Base-by-base conservation (phyloP, 2,329 filamentous ascomycete species). In the Penicillium rolfsii region DNA sequence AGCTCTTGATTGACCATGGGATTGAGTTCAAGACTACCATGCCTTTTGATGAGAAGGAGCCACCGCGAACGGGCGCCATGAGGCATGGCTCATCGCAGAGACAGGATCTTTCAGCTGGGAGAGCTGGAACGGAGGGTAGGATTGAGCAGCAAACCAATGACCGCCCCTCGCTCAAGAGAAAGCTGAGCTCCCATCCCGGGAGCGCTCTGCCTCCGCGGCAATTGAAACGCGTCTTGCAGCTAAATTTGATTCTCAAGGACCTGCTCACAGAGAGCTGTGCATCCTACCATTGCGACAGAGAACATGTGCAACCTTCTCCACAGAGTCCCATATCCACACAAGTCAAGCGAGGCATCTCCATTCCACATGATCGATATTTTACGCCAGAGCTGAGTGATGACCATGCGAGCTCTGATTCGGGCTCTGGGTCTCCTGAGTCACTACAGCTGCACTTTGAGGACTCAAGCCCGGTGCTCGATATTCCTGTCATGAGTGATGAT, bases 1-100 rank as follows among this genome's bases (percentile, higher is more conserved):
- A 84, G 35, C 79, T 95, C 35, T 84, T 98, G 54, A 81, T 82
- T 49, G 82, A 87, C 30, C 87, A 93, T 71, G 84, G 85, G 46
- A 86, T 97, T 60, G 66, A 87, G 14, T 95, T 90, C 70, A 89
- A 91, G 14, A 84, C 89, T 0, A 87, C 91, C 5, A 81, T 85
- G 28, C 81, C 86, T 57, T 89, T 97, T 70, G 88, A 91, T 54
- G 77, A 80, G 57, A 79, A 80, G 52, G 71, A 73, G 52, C 14
- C 24, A n/a, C 19, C 26, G 26, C 45, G 26, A 16, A 4, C 6
- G 26, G 16, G 7, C 16, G 6, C 26, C 45, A 19, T 3, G 9
- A n/a, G 14, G 26, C 24, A 30, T 9, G 16, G 6, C 1, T n/a
- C 9, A 30, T 16, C 24, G 7, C 45, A 16, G 19, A 48, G 45